Conservation (phyloP, 1,284 basidiomycete genomes). For the Leccinum fallax region DNA sequence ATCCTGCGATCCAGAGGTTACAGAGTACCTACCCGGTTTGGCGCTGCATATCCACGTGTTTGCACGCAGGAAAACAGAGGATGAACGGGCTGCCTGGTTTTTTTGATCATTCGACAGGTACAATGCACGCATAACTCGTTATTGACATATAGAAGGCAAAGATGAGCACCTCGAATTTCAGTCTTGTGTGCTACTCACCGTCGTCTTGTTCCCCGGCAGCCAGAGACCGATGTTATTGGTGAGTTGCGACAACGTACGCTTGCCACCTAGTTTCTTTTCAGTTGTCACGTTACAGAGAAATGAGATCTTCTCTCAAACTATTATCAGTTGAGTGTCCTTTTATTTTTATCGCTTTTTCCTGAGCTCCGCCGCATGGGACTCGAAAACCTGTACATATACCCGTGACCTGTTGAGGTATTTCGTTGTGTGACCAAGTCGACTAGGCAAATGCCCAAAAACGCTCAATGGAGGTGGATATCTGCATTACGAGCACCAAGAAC, state of each 20-base stretch:
- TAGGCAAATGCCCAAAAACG: neutral
- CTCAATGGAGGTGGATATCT: neutral
- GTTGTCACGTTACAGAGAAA: neutral
- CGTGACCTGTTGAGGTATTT: too few relatives aligned
- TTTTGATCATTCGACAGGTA: constrained; percentile 8
- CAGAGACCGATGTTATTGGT: neutral
- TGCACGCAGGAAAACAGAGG: constrained; percentile 52
- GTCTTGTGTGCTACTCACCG: too few relatives aligned
- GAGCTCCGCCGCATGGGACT: too few relatives aligned
- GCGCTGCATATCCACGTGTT: constrained; percentile 78
- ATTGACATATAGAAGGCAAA: constrained; percentile 5
- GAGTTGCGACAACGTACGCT: neutral
- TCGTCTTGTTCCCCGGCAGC: too few relatives aligned
- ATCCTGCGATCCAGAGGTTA: constrained; percentile 51
- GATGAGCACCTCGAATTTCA: neutral
- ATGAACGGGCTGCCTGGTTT: constrained; percentile 26
- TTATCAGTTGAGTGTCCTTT: neutral
- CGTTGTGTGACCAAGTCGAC: too few relatives aligned
- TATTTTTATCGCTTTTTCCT: neutral
- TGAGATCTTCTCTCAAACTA: too few relatives aligned
- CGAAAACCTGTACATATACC: neutral
- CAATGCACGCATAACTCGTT: neutral
- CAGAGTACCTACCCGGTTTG: constrained; percentile 69
- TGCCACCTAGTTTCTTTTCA: neutral
- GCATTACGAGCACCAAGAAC: neutral